These are phyloP conservation scores for Emergomyces pasteurianus DNA, from an alignment of 2,329 filamentous ascomycete species.

Conservation along the genomic window DNA sequence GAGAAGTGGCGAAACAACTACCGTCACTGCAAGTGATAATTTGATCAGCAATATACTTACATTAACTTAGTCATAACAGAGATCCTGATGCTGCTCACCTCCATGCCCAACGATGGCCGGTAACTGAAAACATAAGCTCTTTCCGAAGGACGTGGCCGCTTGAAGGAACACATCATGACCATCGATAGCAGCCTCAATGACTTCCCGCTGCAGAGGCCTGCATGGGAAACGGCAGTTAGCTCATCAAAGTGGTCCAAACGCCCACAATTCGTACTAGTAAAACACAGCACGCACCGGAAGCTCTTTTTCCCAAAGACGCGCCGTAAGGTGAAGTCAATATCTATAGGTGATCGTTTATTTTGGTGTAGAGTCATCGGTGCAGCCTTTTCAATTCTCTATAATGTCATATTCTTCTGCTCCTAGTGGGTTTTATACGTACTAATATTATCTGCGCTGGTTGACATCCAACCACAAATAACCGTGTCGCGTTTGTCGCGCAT, in stretches of 20 bases:
- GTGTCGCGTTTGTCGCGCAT: not conserved
- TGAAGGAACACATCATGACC: slow-evolving; percentile 89
- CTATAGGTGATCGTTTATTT: slow-evolving; percentile 28
- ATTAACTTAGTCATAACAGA: not conserved
- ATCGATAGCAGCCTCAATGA: slow-evolving; percentile 68
- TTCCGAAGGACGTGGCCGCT: slow-evolving; percentile 65
- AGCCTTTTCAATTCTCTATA: not conserved
- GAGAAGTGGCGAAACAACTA: slow-evolving; percentile 79
- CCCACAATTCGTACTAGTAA: not conserved
- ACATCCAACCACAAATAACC: too few species aligned
- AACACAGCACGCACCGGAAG: slow-evolving; percentile 50
- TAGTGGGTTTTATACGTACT: not conserved
- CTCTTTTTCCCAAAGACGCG: slow-evolving; percentile 59
- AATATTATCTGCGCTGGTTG: not conserved
- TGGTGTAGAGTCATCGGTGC: slow-evolving; percentile 19
- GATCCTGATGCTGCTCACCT: slow-evolving; percentile 42
- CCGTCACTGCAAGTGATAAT: slow-evolving; percentile 50
- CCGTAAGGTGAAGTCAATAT: slow-evolving; percentile 63
- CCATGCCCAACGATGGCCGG: slow-evolving; percentile 81
- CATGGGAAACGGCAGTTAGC: not conserved
- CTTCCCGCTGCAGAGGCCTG: slow-evolving; percentile 75
- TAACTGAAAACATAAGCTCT: slow-evolving; percentile 92
- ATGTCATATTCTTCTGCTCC: not conserved
- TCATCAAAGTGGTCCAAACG: not conserved
- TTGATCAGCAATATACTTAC: slow-evolving; percentile 7